These are phyloP conservation scores for Thelephora terrestris DNA, from an alignment of 1,284 basidiomycete genomes.

Conservation along the genomic window DNA sequence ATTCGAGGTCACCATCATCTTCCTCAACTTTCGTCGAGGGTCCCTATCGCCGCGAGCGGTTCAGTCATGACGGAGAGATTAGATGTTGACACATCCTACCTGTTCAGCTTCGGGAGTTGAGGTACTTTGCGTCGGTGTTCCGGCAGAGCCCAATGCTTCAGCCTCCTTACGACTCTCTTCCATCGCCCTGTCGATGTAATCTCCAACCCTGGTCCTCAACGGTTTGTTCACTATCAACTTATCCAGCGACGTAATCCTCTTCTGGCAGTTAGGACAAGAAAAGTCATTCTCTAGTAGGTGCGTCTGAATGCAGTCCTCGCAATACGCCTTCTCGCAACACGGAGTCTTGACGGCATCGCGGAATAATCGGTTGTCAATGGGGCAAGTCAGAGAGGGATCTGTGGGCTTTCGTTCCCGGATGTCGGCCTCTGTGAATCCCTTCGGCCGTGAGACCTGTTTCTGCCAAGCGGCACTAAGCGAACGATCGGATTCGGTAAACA, in stretches of 20 bases:
- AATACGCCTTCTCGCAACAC: conserved; percentile 84
- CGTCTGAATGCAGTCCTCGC: conserved; percentile 92
- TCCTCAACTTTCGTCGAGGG: conserved; percentile 21
- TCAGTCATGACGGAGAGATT: no score
- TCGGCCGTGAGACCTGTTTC: conserved; percentile 74
- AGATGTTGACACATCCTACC: background rate
- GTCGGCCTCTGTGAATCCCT: conserved; percentile 74
- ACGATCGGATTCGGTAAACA: conserved; percentile 4
- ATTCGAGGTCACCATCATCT: conserved; percentile 56
- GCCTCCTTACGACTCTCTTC: conserved; percentile 68
- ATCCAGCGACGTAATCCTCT: conserved; percentile 79
- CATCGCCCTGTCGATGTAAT: conserved; percentile 78
- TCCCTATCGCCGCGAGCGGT: background rate
- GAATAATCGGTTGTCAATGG: conserved; percentile 84
- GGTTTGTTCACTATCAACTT: conserved; percentile 74
- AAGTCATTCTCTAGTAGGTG: conserved; percentile 89
- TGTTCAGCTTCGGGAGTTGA: conserved; percentile 3
- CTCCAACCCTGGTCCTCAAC: conserved; percentile 62
- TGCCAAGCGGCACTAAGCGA: conserved; percentile 78
- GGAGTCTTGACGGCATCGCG: conserved; percentile 86
- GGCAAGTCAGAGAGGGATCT: conserved; percentile 71
- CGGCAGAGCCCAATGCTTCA: conserved; percentile 7
- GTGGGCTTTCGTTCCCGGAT: conserved; percentile 76
- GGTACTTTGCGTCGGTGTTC: conserved; percentile 1
- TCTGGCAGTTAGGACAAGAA: conserved; percentile 79